Evolutionary conservation across 2,329 filamentous ascomycete species (phyloP).

Genomic region (Paradendryphiella salina): DNA sequence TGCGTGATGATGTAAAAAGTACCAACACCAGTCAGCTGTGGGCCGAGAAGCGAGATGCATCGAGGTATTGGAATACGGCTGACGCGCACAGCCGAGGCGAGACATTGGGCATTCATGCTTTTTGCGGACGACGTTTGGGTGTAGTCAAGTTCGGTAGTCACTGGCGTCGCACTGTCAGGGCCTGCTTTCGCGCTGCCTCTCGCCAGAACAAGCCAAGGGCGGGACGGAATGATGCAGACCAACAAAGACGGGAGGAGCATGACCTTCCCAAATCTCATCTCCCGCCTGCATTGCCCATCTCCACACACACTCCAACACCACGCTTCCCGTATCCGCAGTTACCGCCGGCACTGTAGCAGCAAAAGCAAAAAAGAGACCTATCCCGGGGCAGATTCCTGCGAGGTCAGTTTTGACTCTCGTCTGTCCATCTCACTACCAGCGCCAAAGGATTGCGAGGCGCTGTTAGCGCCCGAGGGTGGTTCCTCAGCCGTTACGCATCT

Average conservation of each 20-base stretch:
- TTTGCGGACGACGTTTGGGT: slow-evolving; percentile 3
- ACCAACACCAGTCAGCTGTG: slow-evolving; percentile 9
- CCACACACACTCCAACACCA: slow-evolving; percentile 11
- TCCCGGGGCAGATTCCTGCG: slow-evolving; percentile 9
- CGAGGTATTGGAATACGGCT: slow-evolving; percentile 15
- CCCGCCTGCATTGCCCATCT: slow-evolving; percentile 11
- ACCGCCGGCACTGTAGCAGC: slow-evolving; percentile 8
- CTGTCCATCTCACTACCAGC: slow-evolving; percentile 23
- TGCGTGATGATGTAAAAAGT: slow-evolving; percentile 5
- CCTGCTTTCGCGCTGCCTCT: slow-evolving; percentile 2
- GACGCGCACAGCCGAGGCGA: slow-evolving; percentile 9
- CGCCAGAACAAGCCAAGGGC: slow-evolving; percentile 13
- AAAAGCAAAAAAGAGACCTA: slow-evolving; percentile 7
- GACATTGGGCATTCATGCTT: slow-evolving; percentile 16
- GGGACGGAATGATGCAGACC: slow-evolving; percentile 11
- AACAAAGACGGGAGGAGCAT: slow-evolving; percentile 14
- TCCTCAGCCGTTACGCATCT: slow-evolving; percentile 19
- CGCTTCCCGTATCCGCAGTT: slow-evolving; percentile 7
- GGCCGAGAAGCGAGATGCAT: slow-evolving; percentile 16
- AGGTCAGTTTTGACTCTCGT: slow-evolving; percentile 26
- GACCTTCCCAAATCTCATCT: slow-evolving; percentile 7
- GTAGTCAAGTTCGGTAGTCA: slow-evolving; percentile 1
- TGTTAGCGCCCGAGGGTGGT: slow-evolving; percentile 35
- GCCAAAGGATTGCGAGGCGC: slow-evolving; percentile 39
- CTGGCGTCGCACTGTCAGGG: not conserved